Percentiles rank a stretch among this genome's conserved stretches.
These are phyloP conservation scores for Colletotrichum liriopes DNA, from an alignment of 2,329 filamentous ascomycete species.

Conservation along the genomic window DNA sequence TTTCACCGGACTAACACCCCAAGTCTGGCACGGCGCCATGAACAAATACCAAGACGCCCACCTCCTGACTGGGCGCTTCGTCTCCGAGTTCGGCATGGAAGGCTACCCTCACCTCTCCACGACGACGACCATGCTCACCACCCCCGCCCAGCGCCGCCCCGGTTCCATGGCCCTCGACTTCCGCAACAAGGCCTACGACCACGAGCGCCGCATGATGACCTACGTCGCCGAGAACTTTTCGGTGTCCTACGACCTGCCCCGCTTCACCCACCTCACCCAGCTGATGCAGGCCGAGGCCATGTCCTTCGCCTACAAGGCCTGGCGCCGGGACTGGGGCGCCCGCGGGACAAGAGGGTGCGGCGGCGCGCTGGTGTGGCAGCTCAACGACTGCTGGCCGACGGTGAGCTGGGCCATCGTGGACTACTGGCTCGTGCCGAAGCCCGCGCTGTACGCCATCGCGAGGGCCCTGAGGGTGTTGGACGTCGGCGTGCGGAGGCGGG, in stretches of 20 bases:
- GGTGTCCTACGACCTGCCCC: slow-evolving; percentile 69
- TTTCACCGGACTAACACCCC: neutral
- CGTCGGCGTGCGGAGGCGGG: slow-evolving; percentile 67
- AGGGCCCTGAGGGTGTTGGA: slow-evolving; percentile 73
- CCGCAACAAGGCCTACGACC: slow-evolving; percentile 86
- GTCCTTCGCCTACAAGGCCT: slow-evolving; percentile 65
- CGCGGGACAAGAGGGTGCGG: slow-evolving; percentile 72
- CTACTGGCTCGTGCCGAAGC: slow-evolving; percentile 42
- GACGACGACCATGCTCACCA: slow-evolving; percentile 75
- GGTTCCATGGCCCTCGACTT: slow-evolving; percentile 84
- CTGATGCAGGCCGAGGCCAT: slow-evolving; percentile 69
- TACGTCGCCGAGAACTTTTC: slow-evolving; percentile 84
- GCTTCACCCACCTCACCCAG: slow-evolving; percentile 82
- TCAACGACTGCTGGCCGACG: slow-evolving; percentile 80
- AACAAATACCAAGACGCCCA: slow-evolving; percentile 85
- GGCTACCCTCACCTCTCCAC: slow-evolving; percentile 83
- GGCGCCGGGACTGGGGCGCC: slow-evolving; percentile 76
- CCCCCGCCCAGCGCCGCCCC: slow-evolving; percentile 68
- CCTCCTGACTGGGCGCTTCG: slow-evolving; percentile 80
- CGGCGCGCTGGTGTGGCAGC: slow-evolving; percentile 78
- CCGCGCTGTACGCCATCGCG: slow-evolving; percentile 54
- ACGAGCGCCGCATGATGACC: slow-evolving; percentile 81
- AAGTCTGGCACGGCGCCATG: slow-evolving; percentile 83
- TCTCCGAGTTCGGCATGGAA: slow-evolving; percentile 88
- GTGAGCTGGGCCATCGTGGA: slow-evolving; percentile 75